Base-by-base conservation (phyloP, 2,329 filamentous ascomycete genomes). In the Fusarium odoratissimum region DNA sequence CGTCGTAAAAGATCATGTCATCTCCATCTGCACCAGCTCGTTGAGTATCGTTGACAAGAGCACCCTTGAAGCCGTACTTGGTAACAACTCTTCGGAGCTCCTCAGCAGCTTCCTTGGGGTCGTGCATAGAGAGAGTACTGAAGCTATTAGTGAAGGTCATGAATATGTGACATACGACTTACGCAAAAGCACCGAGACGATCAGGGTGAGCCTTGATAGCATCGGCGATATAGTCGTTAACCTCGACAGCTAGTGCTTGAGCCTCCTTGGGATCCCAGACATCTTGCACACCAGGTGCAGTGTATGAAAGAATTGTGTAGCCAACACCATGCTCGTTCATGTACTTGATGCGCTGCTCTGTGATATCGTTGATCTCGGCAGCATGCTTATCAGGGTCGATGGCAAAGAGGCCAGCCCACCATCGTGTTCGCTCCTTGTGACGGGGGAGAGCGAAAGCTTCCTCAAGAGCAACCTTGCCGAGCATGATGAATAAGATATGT, bases 1-100 rank as follows among this genome's bases (percentile, higher is more conserved):
- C 82, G 75, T 92, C 91, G 80, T 91, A 92, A 81, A 91, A 92
- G 77, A 91, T 82, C 83, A 90, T 87, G 30, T 86, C 85, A 62
- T 91, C 88, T 41, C 89, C 89, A 64, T 90, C 87, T 0, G 81
- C 70, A 6, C 89, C 89, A 21, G 88, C 84, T 33, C 87, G 86
- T 76, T 92, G 90, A 5, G 85, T 88, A 76, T 91, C 88, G 75
- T 91, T 91, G 49, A 92, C 84, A 8, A 92, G 80, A 7, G 85
- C 89, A 6, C 90, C 90, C 67, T 89, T 86, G 82, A 92, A 91
- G n/a, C 89, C 89, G 54, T 87, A 82, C 66, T 90, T 79, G 4
- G 81, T 86, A 9, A 92, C 86, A 57, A 86, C 89, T 56, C 88
- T 83, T 48, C 79, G 78, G 5, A 90, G 82, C 69, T 90, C 88